These are phyloP conservation scores for Boletus eberwhitei DNA, from an alignment of 768 basidiomycete species.

Conservation along the genomic window DNA sequence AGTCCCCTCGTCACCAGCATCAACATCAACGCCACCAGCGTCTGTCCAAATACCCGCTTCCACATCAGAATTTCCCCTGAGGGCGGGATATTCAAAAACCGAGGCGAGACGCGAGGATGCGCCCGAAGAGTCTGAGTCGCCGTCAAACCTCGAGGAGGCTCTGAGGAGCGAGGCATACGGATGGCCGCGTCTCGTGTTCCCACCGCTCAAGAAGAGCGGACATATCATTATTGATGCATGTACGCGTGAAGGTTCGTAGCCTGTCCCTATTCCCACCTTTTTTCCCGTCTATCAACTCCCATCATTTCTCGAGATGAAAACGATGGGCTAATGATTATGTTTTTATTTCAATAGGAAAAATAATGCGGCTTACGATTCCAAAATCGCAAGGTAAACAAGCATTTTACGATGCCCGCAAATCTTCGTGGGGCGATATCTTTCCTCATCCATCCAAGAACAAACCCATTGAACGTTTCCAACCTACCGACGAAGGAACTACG, in stretches of 20 bases:
- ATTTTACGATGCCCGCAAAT: conserved; percentile 93
- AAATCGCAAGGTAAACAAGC: conserved; percentile 94
- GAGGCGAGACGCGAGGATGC: conserved; percentile 1
- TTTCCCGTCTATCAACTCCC: background rate
- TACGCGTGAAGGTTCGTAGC: conserved; percentile 63
- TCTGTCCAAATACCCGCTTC: conserved; percentile 7
- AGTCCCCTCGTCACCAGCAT: conserved; percentile 1
- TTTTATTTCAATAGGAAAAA: conserved; percentile 56
- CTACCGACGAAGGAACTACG: conserved; percentile 26
- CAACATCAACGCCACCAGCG: conserved; percentile 14
- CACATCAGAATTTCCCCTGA: conserved; percentile 1
- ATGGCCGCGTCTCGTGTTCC: conserved; percentile 90
- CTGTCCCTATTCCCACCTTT: conserved; percentile 6
- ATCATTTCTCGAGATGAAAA: conserved; percentile 5
- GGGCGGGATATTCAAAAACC: background rate
- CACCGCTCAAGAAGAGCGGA: conserved; percentile 89
- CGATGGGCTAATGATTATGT: background rate
- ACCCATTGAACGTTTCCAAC: conserved; percentile 60
- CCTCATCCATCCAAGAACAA: conserved; percentile 83
- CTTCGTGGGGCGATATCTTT: conserved; percentile 92
- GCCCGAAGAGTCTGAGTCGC: conserved; percentile 13
- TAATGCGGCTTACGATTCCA: conserved; percentile 88
- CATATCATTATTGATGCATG: conserved; percentile 93
- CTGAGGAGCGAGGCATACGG: conserved; percentile 73
- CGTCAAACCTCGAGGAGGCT: conserved; percentile 44